A percentile compares a stretch with the other conserved stretches of the same genome.
Evolutionary conservation across 129 eudicot species (phyloP).

Genomic region (Ambrosia trifida): DNA sequence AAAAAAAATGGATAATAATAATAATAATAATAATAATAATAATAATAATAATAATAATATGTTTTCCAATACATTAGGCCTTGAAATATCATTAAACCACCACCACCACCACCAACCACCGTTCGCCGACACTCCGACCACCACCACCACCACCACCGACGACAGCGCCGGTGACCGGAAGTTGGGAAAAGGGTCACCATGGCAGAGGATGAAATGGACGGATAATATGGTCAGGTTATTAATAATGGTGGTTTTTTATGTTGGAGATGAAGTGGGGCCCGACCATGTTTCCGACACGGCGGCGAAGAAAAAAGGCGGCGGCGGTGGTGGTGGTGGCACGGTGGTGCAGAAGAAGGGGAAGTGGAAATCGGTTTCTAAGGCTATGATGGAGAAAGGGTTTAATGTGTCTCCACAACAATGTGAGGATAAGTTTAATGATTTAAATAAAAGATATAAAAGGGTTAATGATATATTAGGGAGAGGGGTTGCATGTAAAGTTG

Average conservation of each 20-base stretch:
- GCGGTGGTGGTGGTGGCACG: constrained; percentile 42
- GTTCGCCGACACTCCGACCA: constrained; percentile 37
- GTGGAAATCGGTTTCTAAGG: constrained; percentile 93
- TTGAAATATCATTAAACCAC: constrained; percentile 76
- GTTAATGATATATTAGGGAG: constrained; percentile 85
- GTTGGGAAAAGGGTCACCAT: constrained; percentile 58
- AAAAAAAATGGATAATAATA: neutral
- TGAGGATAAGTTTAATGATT: constrained; percentile 90
- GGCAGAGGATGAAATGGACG: constrained; percentile 99
- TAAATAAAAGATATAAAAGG: constrained; percentile 92
- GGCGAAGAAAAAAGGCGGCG: constrained; percentile 53
- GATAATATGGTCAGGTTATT: constrained; percentile 79
- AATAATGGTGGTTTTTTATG: constrained; percentile 73
- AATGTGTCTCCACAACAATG: constrained; percentile 95
- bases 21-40: no score
- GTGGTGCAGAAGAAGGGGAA: constrained; percentile 92
- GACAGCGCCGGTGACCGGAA: constrained; percentile 51
- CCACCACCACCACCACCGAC: constrained; percentile 55
- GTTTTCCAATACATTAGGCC: constrained; percentile 52
- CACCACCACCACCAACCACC: constrained; percentile 45
- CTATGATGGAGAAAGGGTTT: constrained; percentile 94
- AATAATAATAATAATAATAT: constrained; percentile 43
- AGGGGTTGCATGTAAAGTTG: constrained; percentile 86
- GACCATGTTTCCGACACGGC: constrained; percentile 40
- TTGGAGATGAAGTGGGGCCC: constrained; percentile 71